A percentile compares a stretch with the other conserved stretches of the same genome.
Evolutionary conservation across 306 rosid genomes (phyloP).

Genomic region (Begonia fuchsioides): DNA sequence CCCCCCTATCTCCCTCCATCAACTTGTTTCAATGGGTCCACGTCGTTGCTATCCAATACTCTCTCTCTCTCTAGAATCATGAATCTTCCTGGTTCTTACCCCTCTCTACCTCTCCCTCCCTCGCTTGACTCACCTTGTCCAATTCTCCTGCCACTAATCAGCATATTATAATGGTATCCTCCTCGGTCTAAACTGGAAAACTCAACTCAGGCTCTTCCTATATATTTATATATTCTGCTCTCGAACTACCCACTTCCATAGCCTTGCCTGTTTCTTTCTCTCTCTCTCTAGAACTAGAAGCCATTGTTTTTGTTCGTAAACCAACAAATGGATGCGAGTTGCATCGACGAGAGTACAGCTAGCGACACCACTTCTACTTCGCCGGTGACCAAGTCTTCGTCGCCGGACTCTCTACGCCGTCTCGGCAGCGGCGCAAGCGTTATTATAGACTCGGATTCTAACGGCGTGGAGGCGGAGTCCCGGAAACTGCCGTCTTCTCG

Average conservation of each 20-base stretch:
- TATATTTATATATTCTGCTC: constrained; percentile 37
- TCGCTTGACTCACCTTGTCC: constrained; percentile 76
- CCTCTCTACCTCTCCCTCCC: constrained; percentile 10
- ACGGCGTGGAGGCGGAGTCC: constrained; percentile 9
- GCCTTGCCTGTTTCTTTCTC: neutral
- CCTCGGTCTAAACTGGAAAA: neutral
- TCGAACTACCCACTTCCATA: neutral
- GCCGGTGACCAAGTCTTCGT: constrained; percentile 6
- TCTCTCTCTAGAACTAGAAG: neutral
- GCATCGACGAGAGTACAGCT: constrained; percentile 61
- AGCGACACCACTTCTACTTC: constrained; percentile 48
- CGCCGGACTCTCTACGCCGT: constrained; percentile 29
- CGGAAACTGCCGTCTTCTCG: constrained; percentile 21
- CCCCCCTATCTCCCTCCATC: too few species aligned
- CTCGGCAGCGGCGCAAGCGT: constrained; percentile 64
- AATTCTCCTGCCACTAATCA: constrained; percentile 19
- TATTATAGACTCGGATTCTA: constrained; percentile 30
- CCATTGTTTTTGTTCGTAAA: neutral
- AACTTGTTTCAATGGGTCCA: too few species aligned
- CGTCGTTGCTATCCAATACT: constrained; percentile 5
- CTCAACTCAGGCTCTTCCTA: constrained; percentile 13
- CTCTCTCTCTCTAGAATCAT: constrained; percentile 10
- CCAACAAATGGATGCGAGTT: constrained; percentile 49
- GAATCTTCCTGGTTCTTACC: constrained; percentile 65
- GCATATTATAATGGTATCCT: constrained; percentile 3